phyloP scores from a whole-genome alignment of 169 alveolate species.

The Pseudocohnilembus persalinus region DNA sequence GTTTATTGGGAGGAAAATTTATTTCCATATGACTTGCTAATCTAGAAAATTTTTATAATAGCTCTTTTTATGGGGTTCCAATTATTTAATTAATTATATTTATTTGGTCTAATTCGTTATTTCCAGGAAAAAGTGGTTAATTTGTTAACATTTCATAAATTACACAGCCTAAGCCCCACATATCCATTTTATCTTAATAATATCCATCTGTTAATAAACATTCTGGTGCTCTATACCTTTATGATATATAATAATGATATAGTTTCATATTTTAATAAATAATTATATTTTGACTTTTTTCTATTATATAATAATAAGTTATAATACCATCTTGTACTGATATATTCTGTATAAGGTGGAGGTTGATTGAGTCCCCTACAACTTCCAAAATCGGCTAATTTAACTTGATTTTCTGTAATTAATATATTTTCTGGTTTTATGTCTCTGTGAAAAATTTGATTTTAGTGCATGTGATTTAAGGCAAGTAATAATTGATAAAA shows the following conservation, averaged over 20 bases:
- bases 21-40: slow-evolving; percentile 73
- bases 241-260: too few relatives aligned
- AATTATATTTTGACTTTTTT: too few relatives aligned
- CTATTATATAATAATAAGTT: too few relatives aligned
- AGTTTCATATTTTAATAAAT: background rate
- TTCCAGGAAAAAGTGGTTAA: slow-evolving; percentile 82
- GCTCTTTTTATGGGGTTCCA: slow-evolving; percentile 75
- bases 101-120: slow-evolving; percentile 77
- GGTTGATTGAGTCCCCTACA: slow-evolving; percentile 84
- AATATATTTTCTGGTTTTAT: slow-evolving; percentile 87
- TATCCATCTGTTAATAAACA: slow-evolving; percentile 81
- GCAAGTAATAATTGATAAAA: slow-evolving; percentile 76
- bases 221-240: slow-evolving; percentile 77
- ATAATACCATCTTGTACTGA: slow-evolving; percentile 92
- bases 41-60: slow-evolving; percentile 62
- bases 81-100: slow-evolving; percentile 65
- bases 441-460: slow-evolving; percentile 84
- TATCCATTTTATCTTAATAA: slow-evolving; percentile 80
- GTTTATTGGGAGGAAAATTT: slow-evolving; percentile 50
- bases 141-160: slow-evolving; percentile 74
- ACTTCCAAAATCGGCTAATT: slow-evolving; percentile 88
- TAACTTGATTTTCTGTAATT: slow-evolving; percentile 78
- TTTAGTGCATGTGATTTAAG: slow-evolving; percentile 79
- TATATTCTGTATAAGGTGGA: slow-evolving; percentile 90
- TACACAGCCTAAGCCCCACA: slow-evolving; percentile 88